These are phyloP conservation scores for Alternaria tenuissima DNA, from an alignment of 2,329 filamentous ascomycete species.

Conservation along the genomic window DNA sequence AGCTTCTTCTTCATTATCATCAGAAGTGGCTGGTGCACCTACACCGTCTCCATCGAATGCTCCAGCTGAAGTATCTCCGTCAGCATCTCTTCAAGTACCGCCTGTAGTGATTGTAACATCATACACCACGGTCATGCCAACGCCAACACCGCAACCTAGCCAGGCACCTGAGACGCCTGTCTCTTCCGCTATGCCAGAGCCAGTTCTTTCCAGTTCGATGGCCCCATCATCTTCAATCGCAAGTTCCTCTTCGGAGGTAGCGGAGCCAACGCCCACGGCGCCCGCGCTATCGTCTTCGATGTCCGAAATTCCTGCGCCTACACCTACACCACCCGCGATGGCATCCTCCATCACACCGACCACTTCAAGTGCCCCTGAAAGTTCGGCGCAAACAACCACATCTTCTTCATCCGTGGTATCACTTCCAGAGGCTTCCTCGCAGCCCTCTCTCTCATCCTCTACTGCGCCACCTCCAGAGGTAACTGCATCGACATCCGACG, in stretches of 20 bases:
- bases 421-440: background rate
- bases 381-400: slow-evolving; percentile 4
- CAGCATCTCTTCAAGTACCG: slow-evolving; percentile 29
- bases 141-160: slow-evolving; percentile 8
- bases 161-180: slow-evolving; percentile 5
- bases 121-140: slow-evolving; percentile 39
- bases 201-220: slow-evolving; percentile 2
- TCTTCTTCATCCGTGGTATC: background rate
- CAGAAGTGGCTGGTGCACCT: background rate
- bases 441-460: background rate
- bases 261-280: background rate
- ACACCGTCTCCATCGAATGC: slow-evolving; percentile 13
- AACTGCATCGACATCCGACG: slow-evolving; percentile 1
- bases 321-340: background rate
- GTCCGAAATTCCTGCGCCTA: background rate
- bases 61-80: slow-evolving; percentile 11
- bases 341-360: background rate
- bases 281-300: background rate
- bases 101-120: slow-evolving; percentile 43
- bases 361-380: background rate
- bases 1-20: background rate
- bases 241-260: background rate
- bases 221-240: background rate
- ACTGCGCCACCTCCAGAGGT: background rate
- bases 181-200: slow-evolving; percentile 1